Evolutionary conservation across 2,329 filamentous ascomycete genomes (phyloP).

Genomic region (Kalmusia sp.): DNA sequence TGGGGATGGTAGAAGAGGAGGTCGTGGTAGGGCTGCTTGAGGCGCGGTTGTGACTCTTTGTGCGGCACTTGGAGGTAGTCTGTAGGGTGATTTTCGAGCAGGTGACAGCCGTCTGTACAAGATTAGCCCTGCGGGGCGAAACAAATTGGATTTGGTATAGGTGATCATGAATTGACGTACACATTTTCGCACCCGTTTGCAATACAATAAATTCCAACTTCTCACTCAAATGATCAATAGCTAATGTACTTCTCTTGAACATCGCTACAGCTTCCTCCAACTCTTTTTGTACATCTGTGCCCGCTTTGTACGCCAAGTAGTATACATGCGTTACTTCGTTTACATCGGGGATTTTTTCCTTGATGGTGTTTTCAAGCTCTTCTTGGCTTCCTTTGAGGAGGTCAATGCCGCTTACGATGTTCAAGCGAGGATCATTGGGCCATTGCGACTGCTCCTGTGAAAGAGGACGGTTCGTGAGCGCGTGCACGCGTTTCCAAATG

Average conservation of each 20-base stretch:
- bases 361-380: slow-evolving; percentile 45
- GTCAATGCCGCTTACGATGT: slow-evolving; percentile 53
- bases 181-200: slow-evolving; percentile 46
- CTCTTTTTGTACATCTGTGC: slow-evolving; percentile 48
- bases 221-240: slow-evolving; percentile 29
- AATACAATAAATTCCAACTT: slow-evolving; percentile 35
- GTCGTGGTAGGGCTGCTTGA: slow-evolving; percentile 40
- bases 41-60: slow-evolving; percentile 27
- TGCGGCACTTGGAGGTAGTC: slow-evolving; percentile 37
- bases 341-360: slow-evolving; percentile 42
- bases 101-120: slow-evolving; percentile 49
- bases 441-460: slow-evolving; percentile 39
- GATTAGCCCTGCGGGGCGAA: slow-evolving; percentile 8
- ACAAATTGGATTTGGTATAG: slow-evolving; percentile 27
- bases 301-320: slow-evolving; percentile 54
- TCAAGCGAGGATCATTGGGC: slow-evolving; percentile 49
- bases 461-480: slow-evolving; percentile 51
- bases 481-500: slow-evolving; percentile 48
- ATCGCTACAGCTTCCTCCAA: slow-evolving; percentile 50
- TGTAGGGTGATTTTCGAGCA: slow-evolving; percentile 48
- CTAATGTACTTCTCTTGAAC: slow-evolving; percentile 49
- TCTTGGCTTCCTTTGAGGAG: slow-evolving; percentile 49
- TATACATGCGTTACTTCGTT: slow-evolving; percentile 53
- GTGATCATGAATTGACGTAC: slow-evolving; percentile 28
- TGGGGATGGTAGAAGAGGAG: slow-evolving; percentile 53